Evolutionary conservation across 2,329 filamentous ascomycete genomes (phyloP), one percentile per base, ranked within the genome.

Genomic region (Cylindrodendrum hubeiense): DNA sequence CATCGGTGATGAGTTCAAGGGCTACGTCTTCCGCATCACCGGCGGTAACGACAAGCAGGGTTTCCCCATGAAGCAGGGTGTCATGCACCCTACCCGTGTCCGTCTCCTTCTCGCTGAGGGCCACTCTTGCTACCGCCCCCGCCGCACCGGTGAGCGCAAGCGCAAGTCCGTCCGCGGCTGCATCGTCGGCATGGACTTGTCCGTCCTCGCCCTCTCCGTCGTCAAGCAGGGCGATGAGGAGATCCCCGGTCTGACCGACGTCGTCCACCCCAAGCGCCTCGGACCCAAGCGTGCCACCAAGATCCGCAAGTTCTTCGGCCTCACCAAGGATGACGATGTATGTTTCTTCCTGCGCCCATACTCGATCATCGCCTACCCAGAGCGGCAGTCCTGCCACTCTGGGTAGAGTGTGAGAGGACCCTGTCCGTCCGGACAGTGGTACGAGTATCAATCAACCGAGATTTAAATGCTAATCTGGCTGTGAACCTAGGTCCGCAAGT

Each of bases 241-340:
- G 70, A 91, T 99, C 82, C 95, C 96, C 83, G 96, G 96, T 80
- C 87, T 99, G 76, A 99, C 96, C 88, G 96, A 99, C 85, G 90
- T 92, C 83, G 94, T 98, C 82, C 93, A 97, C 90, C 96, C 96
- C 85, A 99, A 99, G 93, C 93, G 96, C 80, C 93, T 99, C 82
- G 96, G 96, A 79, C 96, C 96, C 88, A 99, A 99, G 95, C 93
- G 96, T 82, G 96, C 96, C 82, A 97, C 94, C 88, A 99, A 98
- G 94, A 98, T 99, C 88, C 94, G 95, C 86, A 92, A 91, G 84
- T 99, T 99, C 93, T 99, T 98, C 89, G 91, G 94, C 88, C 93
- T 99, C 90, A 95, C 92, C 93, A 98, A 98, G 95, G 95, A 98
- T 92, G 96, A 99, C 90, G 96, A 99, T 93, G 95, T 98, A 93